Evolutionary conservation across 768 basidiomycete species (phyloP), one percentile per base, ranked within the genome.

Genomic region (Lactarius vividus): DNA sequence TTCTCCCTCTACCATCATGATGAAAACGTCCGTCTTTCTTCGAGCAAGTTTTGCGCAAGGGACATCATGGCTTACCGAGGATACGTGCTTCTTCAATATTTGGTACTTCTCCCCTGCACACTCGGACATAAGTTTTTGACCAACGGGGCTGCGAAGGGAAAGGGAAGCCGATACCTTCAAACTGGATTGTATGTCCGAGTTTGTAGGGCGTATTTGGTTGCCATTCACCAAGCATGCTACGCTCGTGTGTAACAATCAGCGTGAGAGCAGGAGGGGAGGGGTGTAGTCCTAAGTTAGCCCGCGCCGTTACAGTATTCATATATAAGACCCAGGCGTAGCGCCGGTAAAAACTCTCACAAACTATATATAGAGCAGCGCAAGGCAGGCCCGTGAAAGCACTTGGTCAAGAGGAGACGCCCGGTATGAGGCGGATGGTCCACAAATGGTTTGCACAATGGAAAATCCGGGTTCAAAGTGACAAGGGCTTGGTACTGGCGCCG

Each of bases 91-190:
- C 56, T 37, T 37, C 33, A 57, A 9, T 26, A 57, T 23, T 37
- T 57, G 56, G 20, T 57, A 57, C 10, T 57, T 57, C 56, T 35
- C 33, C 33, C 56, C 33, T 57, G 56, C 23, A 37, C 33, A 15
- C 20, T 57, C 56, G 23, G 20, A 35, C 53, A 9, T 54, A 16
- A 29, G 8, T 46, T 46, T 46, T 46, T 23, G 26, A 18, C 15
- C 26, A 16, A 29, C 28, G 8, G 26, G 53, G 3, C 20, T 28
- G 18, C 15, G 53, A 10, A 54, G 53, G 53, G 28, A 54, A 39
- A 15, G 16, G 15, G 6, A 15, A n/a, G n/a, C 9, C 3, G 29
- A 29, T 57, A 57, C 33, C 56, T 57, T 57, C 56, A 6, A 57
- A 57, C 31, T 31, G 29, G 29, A 57, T 13, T 23, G 33, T 57